These are phyloP conservation scores for Stereocaulon alpinum DNA, from an alignment of 495 filamentous ascomycete genomes.

Conservation along the genomic window DNA sequence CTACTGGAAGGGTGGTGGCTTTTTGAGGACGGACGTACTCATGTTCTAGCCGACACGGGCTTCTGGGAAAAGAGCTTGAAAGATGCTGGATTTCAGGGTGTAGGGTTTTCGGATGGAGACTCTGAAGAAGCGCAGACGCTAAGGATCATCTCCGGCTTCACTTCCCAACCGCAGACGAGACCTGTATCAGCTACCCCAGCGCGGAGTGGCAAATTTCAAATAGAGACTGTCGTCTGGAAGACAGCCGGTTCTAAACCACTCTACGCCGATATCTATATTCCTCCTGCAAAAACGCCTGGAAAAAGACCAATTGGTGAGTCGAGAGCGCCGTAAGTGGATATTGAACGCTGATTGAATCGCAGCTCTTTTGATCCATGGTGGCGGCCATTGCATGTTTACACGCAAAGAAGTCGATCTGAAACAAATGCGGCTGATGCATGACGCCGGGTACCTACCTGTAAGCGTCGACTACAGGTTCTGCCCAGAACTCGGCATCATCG, in stretches of 20 bases:
- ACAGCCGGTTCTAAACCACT: no score
- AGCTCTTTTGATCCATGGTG: background rate
- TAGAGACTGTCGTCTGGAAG: no score
- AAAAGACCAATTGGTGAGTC: background rate
- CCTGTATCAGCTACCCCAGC: no score
- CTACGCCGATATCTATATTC: background rate
- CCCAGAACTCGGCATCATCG: conserved; percentile 38
- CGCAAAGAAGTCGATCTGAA: background rate
- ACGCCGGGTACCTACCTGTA: conserved; percentile 38
- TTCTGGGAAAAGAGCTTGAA: conserved; percentile 33
- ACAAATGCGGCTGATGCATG: conserved; percentile 13
- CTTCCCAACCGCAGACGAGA: no score
- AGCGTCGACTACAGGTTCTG: conserved; percentile 48
- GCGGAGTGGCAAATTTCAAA: no score
- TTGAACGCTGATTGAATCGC: background rate
- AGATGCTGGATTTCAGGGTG: conserved; percentile 35
- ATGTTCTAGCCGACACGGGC: conserved; percentile 29
- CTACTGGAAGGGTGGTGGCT: conserved; percentile 44
- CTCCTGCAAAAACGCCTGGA: background rate
- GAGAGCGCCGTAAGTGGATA: background rate
- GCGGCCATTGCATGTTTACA: background rate
- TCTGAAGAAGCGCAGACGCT: no score
- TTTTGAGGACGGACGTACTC: conserved; percentile 38
- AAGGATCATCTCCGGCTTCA: no score
- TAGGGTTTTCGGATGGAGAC: conserved; percentile 41